A percentile compares a stretch with the other conserved stretches of the same genome.
phyloP scores from a whole-genome alignment of 805 yeast species.

The Blastobotrys chiropterorum region DNA sequence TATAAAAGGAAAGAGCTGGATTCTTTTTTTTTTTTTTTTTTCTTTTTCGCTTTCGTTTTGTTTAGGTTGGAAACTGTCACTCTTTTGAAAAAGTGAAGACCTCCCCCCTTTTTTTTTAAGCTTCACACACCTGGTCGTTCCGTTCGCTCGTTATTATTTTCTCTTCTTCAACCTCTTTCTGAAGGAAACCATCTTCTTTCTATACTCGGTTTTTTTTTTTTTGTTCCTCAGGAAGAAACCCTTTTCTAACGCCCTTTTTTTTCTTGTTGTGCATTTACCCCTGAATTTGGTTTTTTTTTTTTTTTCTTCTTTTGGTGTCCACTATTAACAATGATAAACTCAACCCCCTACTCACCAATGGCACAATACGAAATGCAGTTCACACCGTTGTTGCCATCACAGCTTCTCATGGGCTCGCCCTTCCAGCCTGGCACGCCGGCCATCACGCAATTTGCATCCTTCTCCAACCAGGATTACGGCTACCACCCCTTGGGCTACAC shows the following conservation, averaged over 20 bases:
- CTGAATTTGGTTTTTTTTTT: not conserved
- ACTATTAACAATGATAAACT: not conserved
- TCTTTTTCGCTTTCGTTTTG: not conserved
- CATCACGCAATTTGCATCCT: conserved; percentile 24
- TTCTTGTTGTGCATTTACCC: not conserved
- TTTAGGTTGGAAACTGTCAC: not conserved
- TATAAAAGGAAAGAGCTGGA: conserved; percentile 1
- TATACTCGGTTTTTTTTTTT: not conserved
- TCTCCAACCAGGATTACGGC: conserved; percentile 5
- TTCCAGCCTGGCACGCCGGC: conserved; percentile 32
- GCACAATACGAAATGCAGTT: conserved; percentile 29
- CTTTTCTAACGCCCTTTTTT: not conserved
- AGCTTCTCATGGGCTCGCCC: conserved; percentile 32
- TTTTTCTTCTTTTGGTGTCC: no score
- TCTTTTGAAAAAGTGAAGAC: not conserved
- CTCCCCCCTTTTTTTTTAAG: conserved; percentile 1
- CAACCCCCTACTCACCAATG: conserved; percentile 16
- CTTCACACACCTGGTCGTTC: not conserved
- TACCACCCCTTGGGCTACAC: conserved; percentile 11
- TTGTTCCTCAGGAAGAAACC: not conserved
- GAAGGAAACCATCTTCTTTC: not conserved
- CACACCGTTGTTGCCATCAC: conserved; percentile 31
- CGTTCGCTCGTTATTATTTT: no score
- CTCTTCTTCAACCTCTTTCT: not conserved
- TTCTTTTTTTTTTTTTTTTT: not conserved